These are phyloP conservation scores for Ophiocordyceps polyrhachis-furcata DNA, from an alignment of 2,329 filamentous ascomycete species.

Conservation along the genomic window DNA sequence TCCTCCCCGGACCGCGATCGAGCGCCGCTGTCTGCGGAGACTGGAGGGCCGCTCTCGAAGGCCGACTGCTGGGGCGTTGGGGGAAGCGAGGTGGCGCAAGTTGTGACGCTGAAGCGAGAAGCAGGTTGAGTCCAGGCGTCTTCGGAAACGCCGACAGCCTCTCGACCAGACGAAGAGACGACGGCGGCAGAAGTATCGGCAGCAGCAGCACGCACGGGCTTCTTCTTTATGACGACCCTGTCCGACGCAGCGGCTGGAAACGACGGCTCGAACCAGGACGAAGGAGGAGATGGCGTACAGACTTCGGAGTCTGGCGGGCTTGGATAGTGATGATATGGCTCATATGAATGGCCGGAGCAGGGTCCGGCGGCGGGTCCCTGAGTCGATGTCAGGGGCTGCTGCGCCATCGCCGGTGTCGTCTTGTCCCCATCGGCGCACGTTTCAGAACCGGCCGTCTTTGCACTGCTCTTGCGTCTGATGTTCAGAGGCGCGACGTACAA, in stretches of 20 bases:
- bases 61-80: slow-evolving; percentile 10
- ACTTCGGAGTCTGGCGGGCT: slow-evolving; percentile 15
- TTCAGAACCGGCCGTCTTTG: slow-evolving; percentile 15
- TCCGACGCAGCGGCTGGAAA: slow-evolving; percentile 1
- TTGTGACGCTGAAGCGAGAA: slow-evolving; percentile 47
- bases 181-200: slow-evolving; percentile 1
- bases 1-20: background rate
- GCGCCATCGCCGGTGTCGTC: slow-evolving; percentile 2
- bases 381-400: slow-evolving; percentile 14
- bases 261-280: slow-evolving; percentile 1
- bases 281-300: slow-evolving; percentile 6
- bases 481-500: slow-evolving; percentile 34
- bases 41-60: slow-evolving; percentile 9
- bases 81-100: slow-evolving; percentile 31
- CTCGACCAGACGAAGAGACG: slow-evolving; percentile 6
- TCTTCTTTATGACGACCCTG: slow-evolving; percentile 12
- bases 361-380: slow-evolving; percentile 4
- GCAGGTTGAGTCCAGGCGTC: slow-evolving; percentile 29
- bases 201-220: slow-evolving; percentile 20
- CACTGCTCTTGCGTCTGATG: slow-evolving; percentile 30
- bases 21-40: slow-evolving; percentile 3
- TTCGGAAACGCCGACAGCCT: slow-evolving; percentile 3
- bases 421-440: slow-evolving; percentile 8
- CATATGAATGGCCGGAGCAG: background rate
- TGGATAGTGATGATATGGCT: slow-evolving; percentile 9